Conservation (phyloP, 768 basidiomycete genomes). For the Trametes sanguinea region DNA sequence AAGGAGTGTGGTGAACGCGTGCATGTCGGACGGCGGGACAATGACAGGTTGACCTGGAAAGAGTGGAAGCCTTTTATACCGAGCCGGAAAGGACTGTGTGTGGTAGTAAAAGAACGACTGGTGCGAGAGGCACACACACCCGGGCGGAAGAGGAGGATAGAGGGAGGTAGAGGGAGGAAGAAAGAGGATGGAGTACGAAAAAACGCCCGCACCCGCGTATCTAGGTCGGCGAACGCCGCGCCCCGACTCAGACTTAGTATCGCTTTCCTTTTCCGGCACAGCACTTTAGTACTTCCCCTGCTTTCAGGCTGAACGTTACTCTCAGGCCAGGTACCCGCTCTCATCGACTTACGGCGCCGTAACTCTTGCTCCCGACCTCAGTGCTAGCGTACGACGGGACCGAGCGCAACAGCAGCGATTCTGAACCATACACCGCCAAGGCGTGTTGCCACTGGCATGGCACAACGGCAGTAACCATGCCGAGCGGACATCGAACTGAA, state of each 20-base stretch:
- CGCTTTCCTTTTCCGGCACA: background rate
- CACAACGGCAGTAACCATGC: too few relatives aligned
- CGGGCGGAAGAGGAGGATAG: background rate
- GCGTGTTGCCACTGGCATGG: too few relatives aligned
- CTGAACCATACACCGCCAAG: too few relatives aligned
- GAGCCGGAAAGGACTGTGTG: conserved; percentile 19
- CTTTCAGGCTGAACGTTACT: background rate
- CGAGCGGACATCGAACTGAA: too few relatives aligned
- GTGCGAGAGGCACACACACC: conserved; percentile 16
- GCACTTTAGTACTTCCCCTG: conserved; percentile 10
- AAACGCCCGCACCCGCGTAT: conserved; percentile 1
- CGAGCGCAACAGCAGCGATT: too few relatives aligned
- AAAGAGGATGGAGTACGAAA: background rate
- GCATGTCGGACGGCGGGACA: conserved; percentile 1
- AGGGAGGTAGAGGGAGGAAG: background rate
- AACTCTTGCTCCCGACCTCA: background rate
- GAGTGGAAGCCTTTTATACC: conserved; percentile 10
- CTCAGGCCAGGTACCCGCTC: background rate
- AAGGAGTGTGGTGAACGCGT: conserved; percentile 19
- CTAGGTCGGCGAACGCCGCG: conserved; percentile 4
- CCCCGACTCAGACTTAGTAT: conserved; percentile 2
- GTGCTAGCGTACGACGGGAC: background rate
- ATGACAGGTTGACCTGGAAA: conserved; percentile 3
- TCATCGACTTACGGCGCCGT: too few relatives aligned
- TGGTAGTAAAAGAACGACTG: conserved; percentile 19